Base-by-base conservation (phyloP, 768 basidiomycete genomes). In the Lactifluus hygrophoroides region DNA sequence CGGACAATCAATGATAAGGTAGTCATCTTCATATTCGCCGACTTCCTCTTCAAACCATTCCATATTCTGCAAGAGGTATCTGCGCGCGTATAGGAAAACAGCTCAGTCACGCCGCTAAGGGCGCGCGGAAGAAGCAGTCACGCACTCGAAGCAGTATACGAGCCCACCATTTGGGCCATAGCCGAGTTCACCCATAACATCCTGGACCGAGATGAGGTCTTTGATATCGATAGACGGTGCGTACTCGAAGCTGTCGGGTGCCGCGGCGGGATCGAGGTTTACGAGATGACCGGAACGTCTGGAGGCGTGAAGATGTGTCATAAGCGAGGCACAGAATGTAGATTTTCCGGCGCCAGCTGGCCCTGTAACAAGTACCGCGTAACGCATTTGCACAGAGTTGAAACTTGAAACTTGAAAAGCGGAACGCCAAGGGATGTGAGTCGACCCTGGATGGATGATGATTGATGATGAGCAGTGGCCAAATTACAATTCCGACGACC, bases 81-180 rank as follows among this genome's bases (percentile, higher is more conserved):
- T 99, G 58, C 23, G 48, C 52, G 45, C 9, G 23, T 42, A 45
- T 45, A 32, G 28, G 40, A 51, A 40, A 56, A 25, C 34, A 46
- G n/a, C 28, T 44, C 53, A 44, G 44, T n/a, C 27, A 50, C 54
- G 1, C 35, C 23, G 21, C 53, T 46, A 17, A 17, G 40, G 13
- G n/a, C 44, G 45, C 44, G 46, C 14, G 35, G 52, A 46, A 40
- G 43, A 58, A 46, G 49, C 75, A 82, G 80, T 81, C 71, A 85
- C 93, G 86, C 81, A 98, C 96, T 99, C 96, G 72, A 99, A 99
- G 75, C 96, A 98, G 69, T 97, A 97, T 56, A 99, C 84, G 52
- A 99, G 76, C 4, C 94, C 96, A 10, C 96, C 96, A 66, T 99
- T 99, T 0, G 96, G 96, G 3, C 96, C 96, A 73, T 93, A 93